Percentiles rank a stretch among this genome's conserved stretches.
Evolutionary conservation across 2,329 filamentous ascomycete species (phyloP).

Genomic region (Furcasterigmium sp.): DNA sequence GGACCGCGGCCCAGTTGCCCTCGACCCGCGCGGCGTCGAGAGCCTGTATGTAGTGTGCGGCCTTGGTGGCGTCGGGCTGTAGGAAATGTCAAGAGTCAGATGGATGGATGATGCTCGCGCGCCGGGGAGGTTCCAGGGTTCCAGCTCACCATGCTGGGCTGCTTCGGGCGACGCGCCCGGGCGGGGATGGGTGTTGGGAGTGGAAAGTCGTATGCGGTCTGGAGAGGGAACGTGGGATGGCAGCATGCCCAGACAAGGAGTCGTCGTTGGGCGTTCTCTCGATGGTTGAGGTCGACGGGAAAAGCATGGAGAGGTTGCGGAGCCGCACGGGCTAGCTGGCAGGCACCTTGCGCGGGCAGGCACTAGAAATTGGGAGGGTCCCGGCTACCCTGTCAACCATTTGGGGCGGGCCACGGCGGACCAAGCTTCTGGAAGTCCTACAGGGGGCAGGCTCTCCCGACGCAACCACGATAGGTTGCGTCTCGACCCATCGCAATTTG

Average conservation of each 20-base stretch:
- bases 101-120: constrained; percentile 1
- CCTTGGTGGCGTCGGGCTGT: constrained; percentile 54
- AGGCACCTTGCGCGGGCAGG: too few species aligned
- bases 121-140: background rate
- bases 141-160: background rate
- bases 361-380: too few species aligned
- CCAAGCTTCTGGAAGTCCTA: background rate
- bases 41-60: constrained; percentile 71
- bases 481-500: background rate
- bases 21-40: constrained; percentile 85
- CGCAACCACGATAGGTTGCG: background rate
- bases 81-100: constrained; percentile 4
- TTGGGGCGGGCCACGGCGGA: too few species aligned
- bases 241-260: too few species aligned
- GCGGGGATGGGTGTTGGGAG: too few species aligned
- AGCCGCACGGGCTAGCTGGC: too few species aligned
- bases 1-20: constrained; percentile 79
- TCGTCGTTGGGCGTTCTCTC: too few species aligned
- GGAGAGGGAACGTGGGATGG: too few species aligned
- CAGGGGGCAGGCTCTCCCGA: background rate
- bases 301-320: too few species aligned
- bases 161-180: background rate
- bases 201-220: too few species aligned
- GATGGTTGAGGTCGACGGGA: too few species aligned
- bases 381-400: too few species aligned